Evolutionary conservation across 1,284 basidiomycete species (phyloP).

Genomic region (Malassezia caprae): DNA sequence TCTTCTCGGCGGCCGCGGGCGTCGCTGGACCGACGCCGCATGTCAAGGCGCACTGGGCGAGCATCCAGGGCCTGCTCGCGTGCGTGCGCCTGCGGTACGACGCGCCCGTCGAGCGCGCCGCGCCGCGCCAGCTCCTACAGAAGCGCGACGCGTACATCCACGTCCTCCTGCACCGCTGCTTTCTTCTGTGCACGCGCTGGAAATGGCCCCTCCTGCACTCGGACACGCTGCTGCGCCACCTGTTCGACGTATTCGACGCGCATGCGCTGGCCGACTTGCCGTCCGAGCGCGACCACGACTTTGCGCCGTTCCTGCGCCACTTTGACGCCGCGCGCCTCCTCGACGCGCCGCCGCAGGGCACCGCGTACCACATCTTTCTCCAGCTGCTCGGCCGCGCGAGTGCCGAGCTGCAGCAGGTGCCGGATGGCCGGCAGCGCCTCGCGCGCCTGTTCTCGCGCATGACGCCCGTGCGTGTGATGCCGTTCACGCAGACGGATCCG

Average conservation of each 20-base stretch:
- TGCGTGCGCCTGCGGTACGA: conserved; percentile 55
- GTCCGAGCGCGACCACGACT: conserved; percentile 61
- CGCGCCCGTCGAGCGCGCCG: conserved; percentile 52
- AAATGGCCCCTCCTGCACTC: conserved; percentile 58
- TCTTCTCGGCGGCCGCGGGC: conserved; percentile 62
- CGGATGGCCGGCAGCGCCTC: conserved; percentile 50
- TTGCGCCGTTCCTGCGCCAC: conserved; percentile 64
- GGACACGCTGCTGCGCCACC: conserved; percentile 57
- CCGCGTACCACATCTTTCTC: conserved; percentile 68
- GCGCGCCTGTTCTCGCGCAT: conserved; percentile 69
- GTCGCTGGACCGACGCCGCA: conserved; percentile 51
- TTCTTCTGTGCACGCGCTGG: conserved; percentile 63
- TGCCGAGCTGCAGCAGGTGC: conserved; percentile 1
- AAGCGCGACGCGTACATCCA: conserved; percentile 68
- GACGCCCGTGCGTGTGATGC: conserved; percentile 63
- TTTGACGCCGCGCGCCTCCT: conserved; percentile 38
- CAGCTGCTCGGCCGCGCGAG: conserved; percentile 62
- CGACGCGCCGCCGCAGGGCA: conserved; percentile 31
- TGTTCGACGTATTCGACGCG: conserved; percentile 68
- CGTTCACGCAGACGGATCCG: conserved; percentile 26
- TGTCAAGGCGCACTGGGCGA: conserved; percentile 61
- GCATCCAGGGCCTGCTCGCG: conserved; percentile 43
- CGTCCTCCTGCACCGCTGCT: conserved; percentile 63
- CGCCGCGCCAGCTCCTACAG: conserved; percentile 52
- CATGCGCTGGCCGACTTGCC: conserved; percentile 69